Evolutionary conservation across 2,329 filamentous ascomycete species (phyloP).

Genomic region (Nothophoma quercina): DNA sequence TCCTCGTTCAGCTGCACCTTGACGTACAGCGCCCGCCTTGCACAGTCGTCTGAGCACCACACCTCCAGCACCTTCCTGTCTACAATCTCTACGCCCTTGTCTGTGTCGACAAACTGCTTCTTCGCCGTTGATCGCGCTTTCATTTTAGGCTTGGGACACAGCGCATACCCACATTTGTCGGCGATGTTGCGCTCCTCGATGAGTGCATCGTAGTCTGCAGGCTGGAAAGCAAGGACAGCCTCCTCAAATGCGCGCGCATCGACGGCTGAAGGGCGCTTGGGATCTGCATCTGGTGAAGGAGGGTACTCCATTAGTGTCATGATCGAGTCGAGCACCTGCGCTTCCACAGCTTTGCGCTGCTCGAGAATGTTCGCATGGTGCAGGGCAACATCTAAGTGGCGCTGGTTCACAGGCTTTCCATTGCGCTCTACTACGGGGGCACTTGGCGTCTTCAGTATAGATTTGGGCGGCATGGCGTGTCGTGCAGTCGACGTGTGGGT

Average conservation of each 20-base stretch:
- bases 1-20: slow-evolving; percentile 87
- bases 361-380: slow-evolving; percentile 85
- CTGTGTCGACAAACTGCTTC: slow-evolving; percentile 72
- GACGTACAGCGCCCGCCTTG: slow-evolving; percentile 80
- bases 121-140: slow-evolving; percentile 57
- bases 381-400: slow-evolving; percentile 71
- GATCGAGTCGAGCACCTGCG: slow-evolving; percentile 74
- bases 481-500: not conserved
- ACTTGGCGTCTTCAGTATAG: slow-evolving; percentile 55
- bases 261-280: slow-evolving; percentile 60
- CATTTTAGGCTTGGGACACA: slow-evolving; percentile 74
- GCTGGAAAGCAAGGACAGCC: slow-evolving; percentile 77
- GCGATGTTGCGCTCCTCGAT: slow-evolving; percentile 89
- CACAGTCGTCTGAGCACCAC: slow-evolving; percentile 87
- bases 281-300: slow-evolving; percentile 58
- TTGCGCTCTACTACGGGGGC: slow-evolving; percentile 29
- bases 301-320: slow-evolving; percentile 74
- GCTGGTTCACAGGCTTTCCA: slow-evolving; percentile 45
- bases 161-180: slow-evolving; percentile 79
- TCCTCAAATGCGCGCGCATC: slow-evolving; percentile 72
- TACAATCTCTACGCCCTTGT: slow-evolving; percentile 68
- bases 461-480: slow-evolving; percentile 50
- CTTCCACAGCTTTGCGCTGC: slow-evolving; percentile 79
- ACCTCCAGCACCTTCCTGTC: slow-evolving; percentile 76
- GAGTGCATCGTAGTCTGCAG: slow-evolving; percentile 86